Percentiles rank a stretch among this genome's conserved stretches.
These are phyloP conservation scores for Chenopodium suecicum DNA, from an alignment of 148 eudicot species.

Conservation along the genomic window DNA sequence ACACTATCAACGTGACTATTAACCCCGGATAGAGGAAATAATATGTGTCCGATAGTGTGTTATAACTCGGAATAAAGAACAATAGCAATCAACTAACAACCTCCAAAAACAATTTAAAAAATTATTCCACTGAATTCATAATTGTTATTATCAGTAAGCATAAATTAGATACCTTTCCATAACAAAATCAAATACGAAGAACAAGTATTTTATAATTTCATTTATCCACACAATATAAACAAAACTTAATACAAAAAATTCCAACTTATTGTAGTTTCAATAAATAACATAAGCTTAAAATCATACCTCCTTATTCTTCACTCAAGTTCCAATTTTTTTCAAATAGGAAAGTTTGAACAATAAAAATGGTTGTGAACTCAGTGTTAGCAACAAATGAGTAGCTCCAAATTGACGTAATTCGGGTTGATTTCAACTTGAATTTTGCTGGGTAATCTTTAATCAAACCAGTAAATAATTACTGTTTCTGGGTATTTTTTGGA, in stretches of 20 bases:
- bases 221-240: not conserved
- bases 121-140: no score
- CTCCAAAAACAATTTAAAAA: no score
- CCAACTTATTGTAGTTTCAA: not conserved
- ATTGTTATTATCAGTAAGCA: no score
- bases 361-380: not conserved
- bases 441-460: not conserved
- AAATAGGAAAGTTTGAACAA: conserved; percentile 14
- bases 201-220: no score
- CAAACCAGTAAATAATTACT: not conserved
- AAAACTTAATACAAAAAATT: not conserved
- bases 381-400: not conserved
- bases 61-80: no score
- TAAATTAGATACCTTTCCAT: no score
- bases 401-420: not conserved
- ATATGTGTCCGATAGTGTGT: no score
- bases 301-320: not conserved
- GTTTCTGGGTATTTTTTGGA: not conserved
- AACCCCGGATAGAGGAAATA: no score
- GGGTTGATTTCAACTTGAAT: conserved; percentile 1
- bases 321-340: not conserved
- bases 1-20: no score
- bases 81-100: no score
- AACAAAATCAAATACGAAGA: no score
- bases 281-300: not conserved